Conservation (phyloP, 2,329 filamentous ascomycete genomes). For the Colletotrichum lupini region DNA sequence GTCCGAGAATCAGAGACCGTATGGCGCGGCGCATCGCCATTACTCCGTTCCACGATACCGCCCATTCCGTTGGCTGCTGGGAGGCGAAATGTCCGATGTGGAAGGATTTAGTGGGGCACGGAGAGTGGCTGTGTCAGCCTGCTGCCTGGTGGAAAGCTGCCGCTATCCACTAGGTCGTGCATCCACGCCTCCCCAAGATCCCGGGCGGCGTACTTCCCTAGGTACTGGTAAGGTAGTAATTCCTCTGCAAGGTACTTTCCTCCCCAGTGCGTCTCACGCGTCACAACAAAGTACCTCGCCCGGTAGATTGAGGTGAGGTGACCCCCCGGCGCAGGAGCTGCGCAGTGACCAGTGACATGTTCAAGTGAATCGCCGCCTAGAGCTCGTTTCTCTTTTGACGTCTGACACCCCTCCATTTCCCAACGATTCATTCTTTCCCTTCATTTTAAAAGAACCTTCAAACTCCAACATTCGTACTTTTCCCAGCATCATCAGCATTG, state of each 20-base stretch:
- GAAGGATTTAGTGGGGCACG: conserved; percentile 9
- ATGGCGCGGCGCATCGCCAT: neutral
- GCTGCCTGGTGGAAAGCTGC: conserved; percentile 22
- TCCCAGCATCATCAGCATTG: neutral
- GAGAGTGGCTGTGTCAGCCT: conserved; percentile 32
- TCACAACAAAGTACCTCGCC: neutral
- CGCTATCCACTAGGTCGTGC: neutral
- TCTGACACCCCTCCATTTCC: conserved; percentile 2
- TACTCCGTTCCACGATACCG: neutral
- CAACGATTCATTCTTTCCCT: neutral
- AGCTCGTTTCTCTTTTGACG: neutral
- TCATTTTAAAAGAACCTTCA: neutral
- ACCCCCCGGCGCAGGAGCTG: neutral
- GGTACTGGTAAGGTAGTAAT: neutral
- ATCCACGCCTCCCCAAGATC: neutral
- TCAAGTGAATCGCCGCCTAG: neutral
- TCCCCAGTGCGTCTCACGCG: neutral
- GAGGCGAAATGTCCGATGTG: neutral
- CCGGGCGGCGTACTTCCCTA: no score
- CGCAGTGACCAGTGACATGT: conserved; percentile 19
- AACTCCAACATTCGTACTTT: neutral
- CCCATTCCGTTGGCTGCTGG: neutral
- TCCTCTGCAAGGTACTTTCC: conserved; percentile 5
- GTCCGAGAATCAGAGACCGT: neutral
- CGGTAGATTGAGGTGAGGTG: neutral